Percentiles rank a stretch among this genome's conserved stretches.
These are phyloP conservation scores for Plenodomus lindquistii DNA, from an alignment of 2,329 filamentous ascomycete genomes.

Conservation along the genomic window DNA sequence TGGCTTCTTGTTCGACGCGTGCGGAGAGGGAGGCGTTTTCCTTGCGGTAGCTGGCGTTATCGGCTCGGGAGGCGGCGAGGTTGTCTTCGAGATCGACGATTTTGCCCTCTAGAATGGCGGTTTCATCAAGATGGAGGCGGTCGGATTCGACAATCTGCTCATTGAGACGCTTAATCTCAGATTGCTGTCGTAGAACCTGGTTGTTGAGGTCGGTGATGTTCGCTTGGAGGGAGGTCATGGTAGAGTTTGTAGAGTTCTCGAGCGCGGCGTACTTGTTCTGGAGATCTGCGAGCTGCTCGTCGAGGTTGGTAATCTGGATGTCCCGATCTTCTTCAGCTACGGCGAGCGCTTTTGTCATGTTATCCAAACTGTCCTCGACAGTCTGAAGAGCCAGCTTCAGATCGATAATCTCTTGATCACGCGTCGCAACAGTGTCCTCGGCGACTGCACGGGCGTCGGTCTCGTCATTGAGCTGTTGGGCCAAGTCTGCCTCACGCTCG, in stretches of 20 bases:
- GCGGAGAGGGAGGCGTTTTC: conserved; percentile 34
- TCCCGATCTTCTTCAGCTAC: conserved; percentile 37
- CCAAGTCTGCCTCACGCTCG: conserved; percentile 46
- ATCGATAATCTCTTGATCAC: conserved; percentile 39
- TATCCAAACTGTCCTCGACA: conserved; percentile 21
- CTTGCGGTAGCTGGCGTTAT: conserved; percentile 30
- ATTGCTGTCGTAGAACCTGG: conserved; percentile 43
- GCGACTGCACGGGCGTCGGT: conserved; percentile 43
- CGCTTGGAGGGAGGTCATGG: conserved; percentile 36
- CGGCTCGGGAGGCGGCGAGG: conserved; percentile 19
- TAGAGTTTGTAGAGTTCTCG: conserved; percentile 35
- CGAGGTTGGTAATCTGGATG: conserved; percentile 39
- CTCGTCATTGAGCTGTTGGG: conserved; percentile 46
- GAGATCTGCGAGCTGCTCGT: conserved; percentile 39
- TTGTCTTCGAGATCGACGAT: conserved; percentile 27
- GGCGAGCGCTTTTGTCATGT: conserved; percentile 37
- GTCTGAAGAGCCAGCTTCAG: conserved; percentile 40
- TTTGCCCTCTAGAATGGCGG: conserved; percentile 25
- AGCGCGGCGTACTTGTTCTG: conserved; percentile 35
- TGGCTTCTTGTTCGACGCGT: conserved; percentile 34
- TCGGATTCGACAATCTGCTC: conserved; percentile 31
- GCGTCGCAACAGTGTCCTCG: conserved; percentile 41
- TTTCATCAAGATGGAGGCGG: conserved; percentile 31
- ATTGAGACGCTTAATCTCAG: conserved; percentile 43
- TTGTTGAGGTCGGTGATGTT: conserved; percentile 49